Percentiles rank a stretch among this genome's conserved stretches.
phyloP scores from a whole-genome alignment of 106 monocot genomes.

The Dioscorea dumetorum region DNA sequence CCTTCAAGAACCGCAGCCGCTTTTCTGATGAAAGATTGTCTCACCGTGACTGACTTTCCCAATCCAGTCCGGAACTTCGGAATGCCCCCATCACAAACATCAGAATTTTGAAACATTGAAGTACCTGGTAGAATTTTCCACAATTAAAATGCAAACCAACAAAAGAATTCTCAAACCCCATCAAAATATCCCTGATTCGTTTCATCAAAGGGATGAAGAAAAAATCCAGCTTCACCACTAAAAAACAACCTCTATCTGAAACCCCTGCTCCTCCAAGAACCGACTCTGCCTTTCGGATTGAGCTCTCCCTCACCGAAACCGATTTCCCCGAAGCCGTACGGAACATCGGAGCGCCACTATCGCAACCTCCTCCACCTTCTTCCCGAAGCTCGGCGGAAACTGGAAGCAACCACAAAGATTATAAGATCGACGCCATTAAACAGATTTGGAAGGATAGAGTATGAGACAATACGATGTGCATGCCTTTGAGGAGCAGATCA shows the following conservation, averaged over 20 bases:
- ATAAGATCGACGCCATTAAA: background rate
- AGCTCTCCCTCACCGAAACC: constrained; percentile 25
- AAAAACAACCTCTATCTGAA: constrained; percentile 5
- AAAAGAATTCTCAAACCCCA: too few relatives aligned
- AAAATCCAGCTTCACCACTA: background rate
- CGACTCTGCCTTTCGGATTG: constrained; percentile 37
- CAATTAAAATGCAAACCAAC: too few relatives aligned
- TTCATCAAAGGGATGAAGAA: background rate
- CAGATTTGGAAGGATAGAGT: background rate
- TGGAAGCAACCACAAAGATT: constrained; percentile 2
- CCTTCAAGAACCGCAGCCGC: constrained; percentile 48
- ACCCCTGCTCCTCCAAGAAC: constrained; percentile 24
- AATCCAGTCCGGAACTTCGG: constrained; percentile 51
- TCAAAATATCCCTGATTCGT: too few relatives aligned
- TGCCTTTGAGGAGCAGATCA: constrained; percentile 41
- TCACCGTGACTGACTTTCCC: constrained; percentile 46
- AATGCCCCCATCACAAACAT: background rate
- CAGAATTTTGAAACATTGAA: too few relatives aligned
- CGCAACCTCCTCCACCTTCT: background rate
- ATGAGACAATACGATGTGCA: background rate
- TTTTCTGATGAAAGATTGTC: constrained; percentile 53
- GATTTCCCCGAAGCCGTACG: constrained; percentile 37
- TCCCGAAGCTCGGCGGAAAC: constrained; percentile 9
- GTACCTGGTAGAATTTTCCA: too few relatives aligned
- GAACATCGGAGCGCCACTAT: constrained; percentile 19